These are phyloP conservation scores for Craspedostauros australis DNA, from an alignment of 108 stramenopile genomes.

Conservation along the genomic window DNA sequence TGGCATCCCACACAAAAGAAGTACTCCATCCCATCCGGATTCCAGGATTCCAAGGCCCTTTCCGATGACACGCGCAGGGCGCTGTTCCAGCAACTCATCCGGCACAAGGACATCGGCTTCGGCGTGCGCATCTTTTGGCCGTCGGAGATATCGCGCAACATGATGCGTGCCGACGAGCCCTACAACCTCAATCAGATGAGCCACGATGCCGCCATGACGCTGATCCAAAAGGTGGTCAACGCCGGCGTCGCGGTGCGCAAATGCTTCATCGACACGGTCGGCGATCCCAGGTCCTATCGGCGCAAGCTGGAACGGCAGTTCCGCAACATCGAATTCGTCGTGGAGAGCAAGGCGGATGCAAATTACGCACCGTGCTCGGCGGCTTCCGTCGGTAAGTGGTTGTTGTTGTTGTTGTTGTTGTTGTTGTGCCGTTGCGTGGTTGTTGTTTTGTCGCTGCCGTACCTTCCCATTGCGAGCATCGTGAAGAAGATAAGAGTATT, in stretches of 20 bases:
- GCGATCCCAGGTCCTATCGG: slow-evolving; percentile 61
- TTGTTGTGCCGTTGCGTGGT: no score
- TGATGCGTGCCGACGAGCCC: slow-evolving; percentile 57
- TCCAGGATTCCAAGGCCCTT: slow-evolving; percentile 82
- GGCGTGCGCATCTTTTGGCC: slow-evolving; percentile 64
- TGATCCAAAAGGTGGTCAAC: slow-evolving; percentile 66
- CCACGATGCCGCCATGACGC: slow-evolving; percentile 71
- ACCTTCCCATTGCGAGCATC: no score
- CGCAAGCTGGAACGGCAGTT: slow-evolving; percentile 61
- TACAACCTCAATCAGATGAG: slow-evolving; percentile 86
- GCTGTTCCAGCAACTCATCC: slow-evolving; percentile 43
- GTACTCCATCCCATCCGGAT: slow-evolving; percentile 44
- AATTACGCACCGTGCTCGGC: slow-evolving; percentile 85
- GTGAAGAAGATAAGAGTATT: no score
- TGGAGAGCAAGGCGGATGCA: slow-evolving; percentile 90
- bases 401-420: no score
- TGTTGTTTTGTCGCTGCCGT: not conserved
- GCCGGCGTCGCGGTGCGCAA: slow-evolving; percentile 57
- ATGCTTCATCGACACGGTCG: slow-evolving; percentile 84
- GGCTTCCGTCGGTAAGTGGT: slow-evolving; percentile 57
- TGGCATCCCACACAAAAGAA: slow-evolving; percentile 38
- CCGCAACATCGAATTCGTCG: slow-evolving; percentile 70
- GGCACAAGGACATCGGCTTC: slow-evolving; percentile 60
- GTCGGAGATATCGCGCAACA: slow-evolving; percentile 74
- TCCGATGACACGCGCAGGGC: slow-evolving; percentile 53